These are phyloP conservation scores for Trichophyton mentagrophytes DNA, from an alignment of 2,329 filamentous ascomycete genomes.

Conservation along the genomic window DNA sequence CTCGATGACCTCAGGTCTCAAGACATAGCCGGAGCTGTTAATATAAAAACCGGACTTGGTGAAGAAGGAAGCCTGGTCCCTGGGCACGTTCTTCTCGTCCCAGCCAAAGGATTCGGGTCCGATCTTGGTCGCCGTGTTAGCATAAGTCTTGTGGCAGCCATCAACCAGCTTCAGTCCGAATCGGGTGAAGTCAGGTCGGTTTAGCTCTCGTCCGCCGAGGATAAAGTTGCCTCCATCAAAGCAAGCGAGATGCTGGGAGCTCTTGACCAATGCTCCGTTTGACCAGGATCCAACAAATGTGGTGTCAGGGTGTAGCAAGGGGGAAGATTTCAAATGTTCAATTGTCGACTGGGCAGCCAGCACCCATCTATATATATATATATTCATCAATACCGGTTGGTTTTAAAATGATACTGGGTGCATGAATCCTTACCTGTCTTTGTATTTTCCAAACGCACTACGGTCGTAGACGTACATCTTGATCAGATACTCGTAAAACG, in stretches of 20 bases:
- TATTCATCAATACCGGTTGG: not conserved
- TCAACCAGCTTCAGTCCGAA: conserved; percentile 62
- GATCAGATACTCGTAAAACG: conserved; percentile 80
- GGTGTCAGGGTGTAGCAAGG: conserved; percentile 52
- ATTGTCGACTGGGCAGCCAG: conserved; percentile 65
- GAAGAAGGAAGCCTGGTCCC: conserved; percentile 47
- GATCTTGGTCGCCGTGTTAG: conserved; percentile 54
- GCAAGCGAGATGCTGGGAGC: conserved; percentile 50
- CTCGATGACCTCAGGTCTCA: conserved; percentile 73
- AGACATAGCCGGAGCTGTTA: conserved; percentile 46
- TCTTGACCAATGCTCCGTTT: conserved; percentile 24
- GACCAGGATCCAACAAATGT: conserved; percentile 45
- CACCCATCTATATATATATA: conserved; percentile 46
- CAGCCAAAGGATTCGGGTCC: conserved; percentile 63
- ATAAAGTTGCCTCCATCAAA: conserved; percentile 80
- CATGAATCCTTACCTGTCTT: conserved; percentile 33
- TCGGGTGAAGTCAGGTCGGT: conserved; percentile 52
- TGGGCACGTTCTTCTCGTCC: conserved; percentile 40
- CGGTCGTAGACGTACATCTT: conserved; percentile 82
- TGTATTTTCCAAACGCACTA: conserved; percentile 49
- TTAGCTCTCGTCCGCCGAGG: conserved; percentile 60
- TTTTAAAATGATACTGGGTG: not conserved
- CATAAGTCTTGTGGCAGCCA: conserved; percentile 64
- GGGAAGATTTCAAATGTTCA: conserved; percentile 55
- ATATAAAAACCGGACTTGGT: conserved; percentile 59